Evolutionary conservation across 2,329 filamentous ascomycete genomes (phyloP).

Genomic region (Blastomyces parvus): DNA sequence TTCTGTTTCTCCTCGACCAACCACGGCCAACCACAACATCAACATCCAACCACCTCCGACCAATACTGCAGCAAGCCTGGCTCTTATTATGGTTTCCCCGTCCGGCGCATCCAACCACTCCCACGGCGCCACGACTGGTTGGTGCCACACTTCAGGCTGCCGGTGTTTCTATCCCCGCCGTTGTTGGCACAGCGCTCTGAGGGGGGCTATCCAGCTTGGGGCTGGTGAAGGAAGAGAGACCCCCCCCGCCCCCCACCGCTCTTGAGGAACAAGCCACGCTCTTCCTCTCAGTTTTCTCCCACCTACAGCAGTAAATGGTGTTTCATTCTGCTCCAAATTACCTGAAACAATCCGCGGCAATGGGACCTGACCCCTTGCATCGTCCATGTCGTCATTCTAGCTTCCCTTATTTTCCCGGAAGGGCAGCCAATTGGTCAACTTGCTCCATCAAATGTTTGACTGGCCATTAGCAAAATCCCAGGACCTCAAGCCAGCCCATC

Average conservation of each 20-base stretch:
- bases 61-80: neutral
- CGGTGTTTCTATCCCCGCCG: neutral
- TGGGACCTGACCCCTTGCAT: conserved; percentile 6
- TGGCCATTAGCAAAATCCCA: too few species aligned
- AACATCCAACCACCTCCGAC: neutral
- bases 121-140: conserved; percentile 2
- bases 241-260: neutral
- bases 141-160: conserved; percentile 7
- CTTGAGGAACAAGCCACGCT: neutral
- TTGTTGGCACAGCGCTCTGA: neutral
- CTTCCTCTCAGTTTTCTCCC: neutral
- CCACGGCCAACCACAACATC: neutral
- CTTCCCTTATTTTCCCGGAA: neutral
- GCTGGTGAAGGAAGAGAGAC: neutral
- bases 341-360: neutral
- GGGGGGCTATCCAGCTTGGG: neutral
- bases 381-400: neutral
- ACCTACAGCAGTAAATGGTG: neutral
- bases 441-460: neutral
- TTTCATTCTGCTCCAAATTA: neutral
- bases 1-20: neutral
- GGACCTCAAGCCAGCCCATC: neutral
- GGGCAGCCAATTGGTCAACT: neutral
- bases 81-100: neutral
- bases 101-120: conserved; percentile 3